Percentiles rank a stretch among this genome's conserved stretches.
These are phyloP conservation scores for Kregervanrija pseudodelftensis DNA, from an alignment of 805 yeast genomes.

Conservation along the genomic window DNA sequence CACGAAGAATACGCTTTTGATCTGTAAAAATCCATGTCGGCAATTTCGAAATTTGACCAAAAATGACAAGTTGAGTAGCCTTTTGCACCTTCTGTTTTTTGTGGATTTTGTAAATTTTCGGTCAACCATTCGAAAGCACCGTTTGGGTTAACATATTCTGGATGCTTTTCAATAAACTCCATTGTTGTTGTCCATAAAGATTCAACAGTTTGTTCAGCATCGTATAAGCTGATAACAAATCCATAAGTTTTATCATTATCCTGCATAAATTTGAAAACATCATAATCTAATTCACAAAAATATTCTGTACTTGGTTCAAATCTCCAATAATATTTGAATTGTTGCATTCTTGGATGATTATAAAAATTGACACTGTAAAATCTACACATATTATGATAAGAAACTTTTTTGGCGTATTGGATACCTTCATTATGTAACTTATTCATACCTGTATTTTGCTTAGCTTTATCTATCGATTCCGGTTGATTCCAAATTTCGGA, in stretches of 20 bases:
- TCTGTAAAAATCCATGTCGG: conserved; percentile 74
- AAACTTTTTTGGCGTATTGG: conserved; percentile 53
- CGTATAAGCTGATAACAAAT: conserved; percentile 61
- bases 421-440: conserved; percentile 29
- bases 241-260: conserved; percentile 67
- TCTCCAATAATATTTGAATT: conserved; percentile 73
- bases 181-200: conserved; percentile 67
- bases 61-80: conserved; percentile 68
- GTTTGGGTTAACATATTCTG: conserved; percentile 48
- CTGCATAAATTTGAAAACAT: conserved; percentile 68
- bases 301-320: conserved; percentile 69
- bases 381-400: conserved; percentile 83
- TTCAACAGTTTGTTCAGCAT: conserved; percentile 54
- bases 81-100: conserved; percentile 30
- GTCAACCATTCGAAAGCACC: conserved; percentile 49
- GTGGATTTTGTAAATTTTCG: conserved; percentile 45
- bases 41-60: conserved; percentile 88
- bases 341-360: conserved; percentile 52
- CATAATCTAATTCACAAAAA: conserved; percentile 65
- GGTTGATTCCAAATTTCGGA: conserved; percentile 43
- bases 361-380: conserved; percentile 63
- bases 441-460: conserved; percentile 31
- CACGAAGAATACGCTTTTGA: conserved; percentile 58
- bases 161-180: conserved; percentile 47
- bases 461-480: conserved; percentile 28